Evolutionary conservation across 257 asterid species (phyloP).

Genomic region (Fraxinus anomala): DNA sequence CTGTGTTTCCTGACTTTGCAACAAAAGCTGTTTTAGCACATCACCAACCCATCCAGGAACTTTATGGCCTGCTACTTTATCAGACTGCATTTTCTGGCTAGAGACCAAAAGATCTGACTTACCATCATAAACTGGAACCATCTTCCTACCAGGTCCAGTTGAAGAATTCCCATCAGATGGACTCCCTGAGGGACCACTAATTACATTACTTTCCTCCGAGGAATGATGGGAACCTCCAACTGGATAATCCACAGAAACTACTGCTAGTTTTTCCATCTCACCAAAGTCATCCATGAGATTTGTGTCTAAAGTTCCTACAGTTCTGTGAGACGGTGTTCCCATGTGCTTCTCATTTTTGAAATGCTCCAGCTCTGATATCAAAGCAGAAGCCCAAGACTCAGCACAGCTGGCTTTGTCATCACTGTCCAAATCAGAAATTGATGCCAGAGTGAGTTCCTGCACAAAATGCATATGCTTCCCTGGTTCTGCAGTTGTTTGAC

Average conservation of each 20-base stretch:
- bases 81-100: constrained; percentile 25
- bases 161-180: constrained; percentile 30
- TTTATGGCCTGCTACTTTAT: constrained; percentile 9
- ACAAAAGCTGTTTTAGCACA: constrained; percentile 46
- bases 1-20: constrained; percentile 38
- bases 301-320: constrained; percentile 60
- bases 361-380: constrained; percentile 63
- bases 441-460: constrained; percentile 40
- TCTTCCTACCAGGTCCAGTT: constrained; percentile 17
- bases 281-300: constrained; percentile 87
- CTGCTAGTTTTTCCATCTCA: constrained; percentile 87
- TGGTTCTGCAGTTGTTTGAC: constrained; percentile 30
- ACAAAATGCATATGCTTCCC: constrained; percentile 30
- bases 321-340: constrained; percentile 35
- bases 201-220: constrained; percentile 37
- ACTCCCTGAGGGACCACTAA: constrained; percentile 27
- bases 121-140: constrained; percentile 20
- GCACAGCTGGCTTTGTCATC: constrained; percentile 68
- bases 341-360: constrained; percentile 47
- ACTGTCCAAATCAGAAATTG: constrained; percentile 62
- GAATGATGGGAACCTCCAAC: constrained; percentile 38
- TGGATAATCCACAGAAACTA: constrained; percentile 46
- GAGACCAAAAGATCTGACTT: constrained; percentile 26
- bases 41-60: constrained; percentile 35
- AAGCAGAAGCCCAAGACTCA: constrained; percentile 72